Conservation (phyloP, 306 rosid species). For the Medicago truncatula region DNA sequence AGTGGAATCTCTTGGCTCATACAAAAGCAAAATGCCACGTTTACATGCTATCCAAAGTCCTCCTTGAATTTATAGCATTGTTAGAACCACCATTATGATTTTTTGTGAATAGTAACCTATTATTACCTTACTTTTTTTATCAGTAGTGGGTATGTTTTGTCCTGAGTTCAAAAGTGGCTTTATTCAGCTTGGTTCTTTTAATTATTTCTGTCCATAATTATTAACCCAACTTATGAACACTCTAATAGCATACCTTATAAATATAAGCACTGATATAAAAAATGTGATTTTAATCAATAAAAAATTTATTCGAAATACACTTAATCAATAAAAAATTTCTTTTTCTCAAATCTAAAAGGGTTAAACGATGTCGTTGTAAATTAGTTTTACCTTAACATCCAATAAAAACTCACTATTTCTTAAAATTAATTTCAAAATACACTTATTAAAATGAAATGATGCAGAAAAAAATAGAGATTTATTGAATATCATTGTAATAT, state of each 20-base stretch:
- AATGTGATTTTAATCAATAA: no score
- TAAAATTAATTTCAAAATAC: no score
- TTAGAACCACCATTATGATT: constrained; percentile 34
- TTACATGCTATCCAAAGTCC: constrained; percentile 7
- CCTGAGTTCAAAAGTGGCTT: constrained; percentile 40
- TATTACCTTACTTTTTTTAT: background rate
- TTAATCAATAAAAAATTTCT: no score
- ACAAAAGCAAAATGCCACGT: constrained; percentile 33
- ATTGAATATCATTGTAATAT: no score
- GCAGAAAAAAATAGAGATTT: no score
- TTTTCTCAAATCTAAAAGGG: no score
- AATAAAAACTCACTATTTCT: no score
- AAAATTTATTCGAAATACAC: no score
- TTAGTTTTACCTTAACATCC: no score
- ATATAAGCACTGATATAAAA: background rate
- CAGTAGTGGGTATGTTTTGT: constrained; percentile 36
- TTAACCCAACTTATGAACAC: background rate
- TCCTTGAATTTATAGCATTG: constrained; percentile 22
- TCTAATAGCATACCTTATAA: no score
- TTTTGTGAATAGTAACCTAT: background rate
- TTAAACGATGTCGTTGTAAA: no score
- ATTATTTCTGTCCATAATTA: background rate
- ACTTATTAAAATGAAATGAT: no score
- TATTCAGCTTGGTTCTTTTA: background rate
- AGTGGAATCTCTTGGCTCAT: constrained; percentile 29